Conservation (phyloP, 108 stramenopile species). For the Cylindrotheca fusiformis region DNA sequence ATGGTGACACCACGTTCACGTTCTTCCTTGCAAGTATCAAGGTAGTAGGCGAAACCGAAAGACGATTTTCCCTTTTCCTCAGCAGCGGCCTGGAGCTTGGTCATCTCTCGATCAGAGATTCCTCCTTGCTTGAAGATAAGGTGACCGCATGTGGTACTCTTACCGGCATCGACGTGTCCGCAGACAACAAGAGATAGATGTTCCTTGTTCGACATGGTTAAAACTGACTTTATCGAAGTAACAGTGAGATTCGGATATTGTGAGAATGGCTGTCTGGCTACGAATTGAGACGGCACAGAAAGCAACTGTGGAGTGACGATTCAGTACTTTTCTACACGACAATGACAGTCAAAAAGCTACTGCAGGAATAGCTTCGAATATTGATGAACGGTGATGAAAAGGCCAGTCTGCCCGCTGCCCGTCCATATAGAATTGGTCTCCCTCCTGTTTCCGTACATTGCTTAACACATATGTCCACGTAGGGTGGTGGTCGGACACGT, state of each 20-base stretch:
- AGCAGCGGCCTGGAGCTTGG: conserved; percentile 65
- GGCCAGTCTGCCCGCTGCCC: too few relatives aligned
- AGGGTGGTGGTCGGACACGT: too few relatives aligned
- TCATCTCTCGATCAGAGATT: conserved; percentile 76
- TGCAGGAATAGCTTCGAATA: too few relatives aligned
- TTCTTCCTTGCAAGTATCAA: conserved; percentile 80
- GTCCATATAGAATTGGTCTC: too few relatives aligned
- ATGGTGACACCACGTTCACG: conserved; percentile 80
- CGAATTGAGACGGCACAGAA: too few relatives aligned
- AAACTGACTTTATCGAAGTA: neutral
- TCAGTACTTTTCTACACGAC: too few relatives aligned
- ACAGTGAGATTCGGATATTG: conserved; percentile 1
- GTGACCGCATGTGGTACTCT: conserved; percentile 77
- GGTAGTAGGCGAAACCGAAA: conserved; percentile 82
- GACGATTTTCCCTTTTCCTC: conserved; percentile 79
- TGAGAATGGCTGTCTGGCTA: too few relatives aligned
- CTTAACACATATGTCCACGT: too few relatives aligned
- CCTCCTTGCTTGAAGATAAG: conserved; percentile 80
- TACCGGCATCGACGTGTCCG: conserved; percentile 88
- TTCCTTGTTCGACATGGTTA: conserved; percentile 40
- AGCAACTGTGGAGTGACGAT: too few relatives aligned
- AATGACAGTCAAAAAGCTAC: too few relatives aligned
- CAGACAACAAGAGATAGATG: conserved; percentile 83
- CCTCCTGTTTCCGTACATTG: too few relatives aligned
- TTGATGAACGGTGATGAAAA: too few relatives aligned